Evolutionary conservation across 2,329 filamentous ascomycete genomes (phyloP).

Genomic region (Neoascochyta sp.): DNA sequence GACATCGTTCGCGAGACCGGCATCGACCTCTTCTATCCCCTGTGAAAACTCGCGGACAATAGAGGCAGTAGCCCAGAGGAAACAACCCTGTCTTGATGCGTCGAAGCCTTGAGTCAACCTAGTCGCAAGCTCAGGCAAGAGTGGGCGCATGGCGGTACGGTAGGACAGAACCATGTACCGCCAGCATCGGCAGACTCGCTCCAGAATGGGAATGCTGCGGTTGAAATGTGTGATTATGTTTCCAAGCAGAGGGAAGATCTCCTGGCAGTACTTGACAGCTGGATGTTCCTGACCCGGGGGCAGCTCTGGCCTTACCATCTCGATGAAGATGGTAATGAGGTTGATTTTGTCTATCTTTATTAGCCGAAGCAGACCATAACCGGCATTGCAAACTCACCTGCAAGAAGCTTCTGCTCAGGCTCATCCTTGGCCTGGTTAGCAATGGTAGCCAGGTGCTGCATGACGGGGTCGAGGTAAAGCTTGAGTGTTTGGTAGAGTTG

Average conservation of each 20-base stretch:
- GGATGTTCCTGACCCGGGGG: conserved; percentile 70
- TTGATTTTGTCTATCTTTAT: conserved; percentile 82
- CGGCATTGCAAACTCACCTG: too few species aligned
- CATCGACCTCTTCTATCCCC: conserved; percentile 78
- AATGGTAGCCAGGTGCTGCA: conserved; percentile 78
- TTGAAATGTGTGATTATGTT: conserved; percentile 87
- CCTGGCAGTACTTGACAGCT: conserved; percentile 92
- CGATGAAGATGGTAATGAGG: conserved; percentile 85
- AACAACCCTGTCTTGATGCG: conserved; percentile 85
- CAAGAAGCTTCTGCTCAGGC: conserved; percentile 77
- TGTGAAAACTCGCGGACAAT: conserved; percentile 95
- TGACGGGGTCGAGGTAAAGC: conserved; percentile 86
- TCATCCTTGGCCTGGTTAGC: conserved; percentile 83
- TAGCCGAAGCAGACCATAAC: too few species aligned
- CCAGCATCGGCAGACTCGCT: conserved; percentile 93
- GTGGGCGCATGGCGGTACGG: conserved; percentile 78
- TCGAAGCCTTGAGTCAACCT: conserved; percentile 84
- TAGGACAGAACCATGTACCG: conserved; percentile 96
- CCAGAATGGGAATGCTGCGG: conserved; percentile 80
- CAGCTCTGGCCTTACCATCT: conserved; percentile 71
- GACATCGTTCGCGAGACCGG: conserved; percentile 78
- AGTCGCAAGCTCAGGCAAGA: conserved; percentile 81
- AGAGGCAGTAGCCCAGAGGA: conserved; percentile 96
- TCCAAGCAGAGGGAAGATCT: conserved; percentile 83
- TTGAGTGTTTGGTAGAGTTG: conserved; percentile 84